A percentile compares a stretch with the other conserved stretches of the same genome.
Conservation (phyloP, 768 basidiomycete species). For the Amanita thiersii region DNA sequence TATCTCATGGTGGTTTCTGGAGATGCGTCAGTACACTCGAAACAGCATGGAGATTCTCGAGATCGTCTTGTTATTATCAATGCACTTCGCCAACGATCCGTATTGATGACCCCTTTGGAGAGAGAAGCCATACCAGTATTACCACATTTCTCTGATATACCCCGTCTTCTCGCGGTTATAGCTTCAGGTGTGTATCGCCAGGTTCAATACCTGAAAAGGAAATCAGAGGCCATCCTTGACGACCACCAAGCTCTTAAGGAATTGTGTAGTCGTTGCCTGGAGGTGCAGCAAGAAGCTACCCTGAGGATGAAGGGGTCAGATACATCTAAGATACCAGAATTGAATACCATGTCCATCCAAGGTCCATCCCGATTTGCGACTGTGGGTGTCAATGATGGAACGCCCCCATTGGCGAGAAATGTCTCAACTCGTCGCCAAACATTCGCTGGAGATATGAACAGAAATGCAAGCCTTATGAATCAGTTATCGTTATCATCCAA, state of each 20-base stretch:
- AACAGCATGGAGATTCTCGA: slow-evolving; percentile 30
- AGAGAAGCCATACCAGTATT: slow-evolving; percentile 66
- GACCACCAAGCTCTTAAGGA: slow-evolving; percentile 38
- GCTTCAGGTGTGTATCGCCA: slow-evolving; percentile 70
- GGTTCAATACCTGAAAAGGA: slow-evolving; percentile 31
- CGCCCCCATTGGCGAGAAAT: not conserved
- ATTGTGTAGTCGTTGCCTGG: slow-evolving; percentile 53
- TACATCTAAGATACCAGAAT: no score
- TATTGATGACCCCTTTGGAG: slow-evolving; percentile 47
- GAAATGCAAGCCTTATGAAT: not conserved
- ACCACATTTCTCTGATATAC: slow-evolving; percentile 71
- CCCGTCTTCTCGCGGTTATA: slow-evolving; percentile 69
- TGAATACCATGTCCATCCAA: no score
- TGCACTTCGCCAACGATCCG: slow-evolving; percentile 48
- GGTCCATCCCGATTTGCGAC: no score
- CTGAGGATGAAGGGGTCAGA: no score
- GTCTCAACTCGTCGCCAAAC: not conserved
- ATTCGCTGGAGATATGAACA: not conserved
- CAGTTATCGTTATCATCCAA: not conserved
- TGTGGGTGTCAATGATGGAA: no score
- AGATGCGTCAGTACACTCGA: slow-evolving; percentile 20
- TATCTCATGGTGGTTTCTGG: slow-evolving; percentile 66
- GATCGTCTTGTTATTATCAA: slow-evolving; percentile 47
- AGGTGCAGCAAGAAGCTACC: slow-evolving; percentile 65
- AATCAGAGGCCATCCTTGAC: slow-evolving; percentile 12